Conservation (phyloP, 495 filamentous ascomycete species). For the Podospora pseudoanserina region DNA sequence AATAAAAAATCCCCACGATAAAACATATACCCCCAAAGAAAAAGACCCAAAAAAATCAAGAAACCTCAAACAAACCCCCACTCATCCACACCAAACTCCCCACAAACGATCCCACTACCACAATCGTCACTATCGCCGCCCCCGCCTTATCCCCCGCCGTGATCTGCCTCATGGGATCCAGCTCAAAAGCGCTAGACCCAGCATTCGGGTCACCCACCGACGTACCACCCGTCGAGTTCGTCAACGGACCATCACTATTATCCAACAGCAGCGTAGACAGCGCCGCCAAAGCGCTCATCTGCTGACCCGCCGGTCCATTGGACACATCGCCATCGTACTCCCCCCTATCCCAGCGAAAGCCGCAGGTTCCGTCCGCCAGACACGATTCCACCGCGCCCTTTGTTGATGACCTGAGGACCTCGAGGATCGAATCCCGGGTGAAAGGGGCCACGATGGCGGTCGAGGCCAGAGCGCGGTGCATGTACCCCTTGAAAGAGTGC, state of each 20-base stretch:
- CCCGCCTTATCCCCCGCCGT: conserved; percentile 55
- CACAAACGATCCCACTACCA: conserved; percentile 34
- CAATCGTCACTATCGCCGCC: conserved; percentile 55
- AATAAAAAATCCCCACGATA: neutral
- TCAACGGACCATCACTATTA: conserved; percentile 50
- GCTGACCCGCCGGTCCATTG: conserved; percentile 53
- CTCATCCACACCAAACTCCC: conserved; percentile 34
- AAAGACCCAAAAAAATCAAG: neutral
- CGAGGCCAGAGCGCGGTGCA: conserved; percentile 71
- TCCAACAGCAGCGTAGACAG: conserved; percentile 51
- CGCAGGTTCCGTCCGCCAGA: conserved; percentile 60
- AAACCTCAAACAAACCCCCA: conserved; percentile 18
- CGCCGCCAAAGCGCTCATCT: conserved; percentile 65
- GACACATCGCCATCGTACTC: conserved; percentile 53
- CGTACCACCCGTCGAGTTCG: conserved; percentile 63
- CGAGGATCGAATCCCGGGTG: conserved; percentile 56
- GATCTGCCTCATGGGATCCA: conserved; percentile 22
- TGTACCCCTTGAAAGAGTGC: conserved; percentile 84
- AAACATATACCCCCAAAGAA: neutral
- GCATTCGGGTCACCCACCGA: conserved; percentile 67
- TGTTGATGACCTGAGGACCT: conserved; percentile 60
- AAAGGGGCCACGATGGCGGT: conserved; percentile 68
- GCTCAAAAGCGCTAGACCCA: conserved; percentile 37
- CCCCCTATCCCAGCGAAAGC: conserved; percentile 54
- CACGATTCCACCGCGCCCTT: conserved; percentile 65